Evolutionary conservation across 306 rosid genomes (phyloP).

Genomic region (Citrullus colocynthis): DNA sequence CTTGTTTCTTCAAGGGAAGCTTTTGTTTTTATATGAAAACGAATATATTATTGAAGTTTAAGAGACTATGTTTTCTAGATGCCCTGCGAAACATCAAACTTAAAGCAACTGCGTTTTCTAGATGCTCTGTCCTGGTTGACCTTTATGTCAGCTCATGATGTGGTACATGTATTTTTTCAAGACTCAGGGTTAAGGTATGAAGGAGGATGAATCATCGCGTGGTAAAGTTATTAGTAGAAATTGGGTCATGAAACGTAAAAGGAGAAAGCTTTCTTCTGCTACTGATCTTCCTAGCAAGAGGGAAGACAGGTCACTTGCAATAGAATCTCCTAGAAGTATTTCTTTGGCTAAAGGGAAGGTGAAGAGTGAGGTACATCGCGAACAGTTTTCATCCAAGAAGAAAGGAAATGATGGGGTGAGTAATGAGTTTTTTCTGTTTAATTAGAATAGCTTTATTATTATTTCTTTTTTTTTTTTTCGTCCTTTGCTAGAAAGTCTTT

Average conservation of each 20-base stretch:
- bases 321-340: constrained; percentile 48
- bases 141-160: constrained; percentile 8
- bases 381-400: constrained; percentile 62
- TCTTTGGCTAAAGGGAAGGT: constrained; percentile 36
- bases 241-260: constrained; percentile 95
- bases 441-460: background rate
- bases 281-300: constrained; percentile 42
- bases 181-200: constrained; percentile 34
- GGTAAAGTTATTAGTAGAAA: constrained; percentile 74
- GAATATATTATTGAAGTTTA: background rate
- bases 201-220: constrained; percentile 51
- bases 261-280: constrained; percentile 66
- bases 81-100: background rate
- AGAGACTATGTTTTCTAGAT: background rate
- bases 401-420: constrained; percentile 98
- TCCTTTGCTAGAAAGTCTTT: background rate
- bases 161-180: constrained; percentile 19
- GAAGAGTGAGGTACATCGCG: constrained; percentile 41
- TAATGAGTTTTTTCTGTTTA: constrained; percentile 11
- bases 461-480: too few species aligned
- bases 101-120: background rate
- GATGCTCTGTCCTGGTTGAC: background rate
- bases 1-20: background rate
- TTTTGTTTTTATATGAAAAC: background rate
- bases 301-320: constrained; percentile 41